Conservation (phyloP, 805 yeast genomes). For the Monosporozyma aquatica region DNA sequence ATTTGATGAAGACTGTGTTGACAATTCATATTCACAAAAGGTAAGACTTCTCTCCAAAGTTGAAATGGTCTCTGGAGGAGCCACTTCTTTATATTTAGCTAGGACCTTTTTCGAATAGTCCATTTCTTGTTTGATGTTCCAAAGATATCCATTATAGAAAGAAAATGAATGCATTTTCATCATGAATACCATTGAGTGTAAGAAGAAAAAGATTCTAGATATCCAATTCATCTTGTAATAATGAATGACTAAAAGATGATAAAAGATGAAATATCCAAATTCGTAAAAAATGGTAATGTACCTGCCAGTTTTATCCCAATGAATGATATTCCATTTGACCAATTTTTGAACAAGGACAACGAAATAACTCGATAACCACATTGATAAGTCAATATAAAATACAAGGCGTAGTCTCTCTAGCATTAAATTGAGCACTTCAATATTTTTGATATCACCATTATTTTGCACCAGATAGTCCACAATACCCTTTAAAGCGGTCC, state of each 20-base stretch:
- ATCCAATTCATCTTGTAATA: constrained; percentile 68
- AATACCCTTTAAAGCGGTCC: constrained; percentile 44
- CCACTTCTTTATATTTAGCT: constrained; percentile 31
- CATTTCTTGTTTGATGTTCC: constrained; percentile 52
- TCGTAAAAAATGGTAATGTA: constrained; percentile 50
- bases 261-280: constrained; percentile 41
- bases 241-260: constrained; percentile 43
- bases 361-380: constrained; percentile 63
- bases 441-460: constrained; percentile 33
- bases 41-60: constrained; percentile 42
- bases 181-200: constrained; percentile 76
- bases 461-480: constrained; percentile 42
- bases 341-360: constrained; percentile 50
- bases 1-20: constrained; percentile 39
- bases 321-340: constrained; percentile 37
- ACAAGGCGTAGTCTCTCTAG: constrained; percentile 51
- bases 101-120: constrained; percentile 38
- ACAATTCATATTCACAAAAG: constrained; percentile 67
- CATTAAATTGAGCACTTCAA: constrained; percentile 51
- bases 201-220: constrained; percentile 71
- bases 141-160: constrained; percentile 83
- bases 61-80: constrained; percentile 19
- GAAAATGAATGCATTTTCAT: constrained; percentile 96
- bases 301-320: constrained; percentile 63
- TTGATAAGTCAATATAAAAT: constrained; percentile 58